Evolutionary conservation across 495 filamentous ascomycete species (phyloP), one percentile per base, ranked within the genome.

Genomic region (Tuber umbilicatum): DNA sequence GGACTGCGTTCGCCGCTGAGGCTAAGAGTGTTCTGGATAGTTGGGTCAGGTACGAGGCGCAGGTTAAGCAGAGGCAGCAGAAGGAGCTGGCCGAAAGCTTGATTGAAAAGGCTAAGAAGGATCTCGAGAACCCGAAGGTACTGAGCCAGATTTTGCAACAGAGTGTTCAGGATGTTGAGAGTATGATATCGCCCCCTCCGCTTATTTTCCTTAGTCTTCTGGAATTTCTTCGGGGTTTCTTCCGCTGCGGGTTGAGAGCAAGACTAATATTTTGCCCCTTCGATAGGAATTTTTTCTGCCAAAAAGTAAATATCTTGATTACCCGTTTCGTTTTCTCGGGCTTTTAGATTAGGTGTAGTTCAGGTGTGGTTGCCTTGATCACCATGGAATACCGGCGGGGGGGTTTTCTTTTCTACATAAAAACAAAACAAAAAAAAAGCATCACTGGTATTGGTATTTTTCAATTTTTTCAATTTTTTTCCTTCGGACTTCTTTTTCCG

Each of bases 41-140:
- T 71, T 98, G 96, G 95, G 94, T 97, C 74, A 90, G 95, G 81
- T 99, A 99, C 85, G 95, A 99, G 87, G 88, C 91, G 74, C 95
- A 98, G 87, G 94, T 98, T 82, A 99, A 97, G 92, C 91, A 94
- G 86, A 89, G 95, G 83, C 93, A 98, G 87, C 95, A 99, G 89
- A 90, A 88, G 84, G 95, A 99, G 89, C 88, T 99, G 79, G 93
- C 95, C 72, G 91, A 97, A 83, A 87, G 85, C 83, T 86, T 99
- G 85, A 98, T 99, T 80, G 89, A 89, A 85, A 99, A 97, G 89
- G 94, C 97, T 81, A 90, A 91, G 85, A 97, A 97, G 89, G 95
- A 97, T 88, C 89, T 99, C 70, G 94, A 97, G 89, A 97, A 90
- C 87, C 95, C 96, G 78, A 97, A 92, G 88, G 88, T 89, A 80